Base-by-base conservation (phyloP, 176 grass and related monocot species). In the Triticum monococcum region DNA sequence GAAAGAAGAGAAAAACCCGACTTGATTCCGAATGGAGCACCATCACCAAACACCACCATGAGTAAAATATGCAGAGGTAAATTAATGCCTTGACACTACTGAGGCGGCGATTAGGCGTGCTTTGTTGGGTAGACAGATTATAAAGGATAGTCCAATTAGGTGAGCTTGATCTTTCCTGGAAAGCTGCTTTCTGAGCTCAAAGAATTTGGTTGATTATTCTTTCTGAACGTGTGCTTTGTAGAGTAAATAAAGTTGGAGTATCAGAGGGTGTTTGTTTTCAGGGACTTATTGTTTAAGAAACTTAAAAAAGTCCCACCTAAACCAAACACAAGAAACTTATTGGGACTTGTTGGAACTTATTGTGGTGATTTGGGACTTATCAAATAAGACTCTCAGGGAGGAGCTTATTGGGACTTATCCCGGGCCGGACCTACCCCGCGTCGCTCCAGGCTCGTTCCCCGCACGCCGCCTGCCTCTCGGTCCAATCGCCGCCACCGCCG, bases 121-220 rank as follows among this genome's bases (percentile, higher is more conserved):
- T 45, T 54, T 77, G 48, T 35, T 30, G 16, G 23, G 16, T 70
- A 17, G 9, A 62, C 60, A 14, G 28, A 84, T 20, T 22, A 83
- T 61, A 9, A 73, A 20, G 61, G 18, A 24, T 41, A 18, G 18
- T 84, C 41, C n/a, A 18, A 26, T 64, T 84, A 32, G 67, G 41
- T 12, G 78, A 67, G 31, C 31, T 18, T 71, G 22, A 4, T 64
- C 43, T 24, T 84, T 87, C 41, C 68, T 10, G 5, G 60, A 78
- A 88, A 83, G 72, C 12, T 8, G 33, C 43, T 80, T 86, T 72
- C 45, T 28, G 20, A 59, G 81, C 64, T 33, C 64, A 18, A 64
- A 43, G 59, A 14, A 64, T 80, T 43, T 64, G 35, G 43, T 70
- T 36, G 35, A 23, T 9, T 35, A 35, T 69, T 69, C 20, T 31